These are phyloP conservation scores for Hypoxylon lienhwacheense DNA, from an alignment of 495 filamentous ascomycete species.

Conservation along the genomic window DNA sequence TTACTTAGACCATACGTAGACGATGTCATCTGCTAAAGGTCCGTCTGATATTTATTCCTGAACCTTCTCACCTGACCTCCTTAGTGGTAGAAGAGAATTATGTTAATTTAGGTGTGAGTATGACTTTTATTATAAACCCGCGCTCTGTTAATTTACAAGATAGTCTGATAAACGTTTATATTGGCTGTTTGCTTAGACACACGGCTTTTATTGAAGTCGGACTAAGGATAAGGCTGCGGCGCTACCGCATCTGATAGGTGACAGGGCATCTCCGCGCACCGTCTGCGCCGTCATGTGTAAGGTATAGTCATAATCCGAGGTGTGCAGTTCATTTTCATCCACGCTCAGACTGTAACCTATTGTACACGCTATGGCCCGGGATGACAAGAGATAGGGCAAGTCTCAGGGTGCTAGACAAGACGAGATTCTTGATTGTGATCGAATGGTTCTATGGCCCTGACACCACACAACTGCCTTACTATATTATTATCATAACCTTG, in stretches of 20 bases:
- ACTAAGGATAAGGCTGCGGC: slow-evolving; percentile 30
- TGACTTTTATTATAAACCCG: slow-evolving; percentile 19
- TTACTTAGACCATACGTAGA: slow-evolving; percentile 13
- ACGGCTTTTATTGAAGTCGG: slow-evolving; percentile 23
- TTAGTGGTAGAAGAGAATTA: slow-evolving; percentile 10
- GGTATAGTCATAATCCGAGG: slow-evolving; percentile 26
- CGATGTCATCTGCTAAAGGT: slow-evolving; percentile 24
- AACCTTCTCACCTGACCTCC: slow-evolving; percentile 19
- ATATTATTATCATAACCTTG: slow-evolving; percentile 17
- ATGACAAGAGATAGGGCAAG: slow-evolving; percentile 26
- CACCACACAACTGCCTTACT: slow-evolving; percentile 2
- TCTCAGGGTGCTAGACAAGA: slow-evolving; percentile 16
- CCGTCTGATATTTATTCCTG: slow-evolving; percentile 25
- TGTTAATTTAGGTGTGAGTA: slow-evolving; percentile 22
- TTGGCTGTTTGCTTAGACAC: slow-evolving; percentile 17
- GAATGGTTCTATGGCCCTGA: slow-evolving; percentile 19
- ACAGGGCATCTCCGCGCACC: slow-evolving; percentile 9
- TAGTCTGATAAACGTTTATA: slow-evolving; percentile 14
- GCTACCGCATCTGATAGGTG: slow-evolving; percentile 30
- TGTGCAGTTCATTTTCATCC: slow-evolving; percentile 32
- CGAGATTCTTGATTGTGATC: slow-evolving; percentile 8
- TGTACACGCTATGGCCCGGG: slow-evolving; percentile 6
- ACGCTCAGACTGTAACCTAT: slow-evolving; percentile 21
- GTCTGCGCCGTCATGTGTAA: slow-evolving; percentile 29
- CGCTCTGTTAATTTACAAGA: slow-evolving; percentile 31